Evolutionary conservation across 2,329 filamentous ascomycete genomes (phyloP).

Genomic region (Podosphaera fusca): DNA sequence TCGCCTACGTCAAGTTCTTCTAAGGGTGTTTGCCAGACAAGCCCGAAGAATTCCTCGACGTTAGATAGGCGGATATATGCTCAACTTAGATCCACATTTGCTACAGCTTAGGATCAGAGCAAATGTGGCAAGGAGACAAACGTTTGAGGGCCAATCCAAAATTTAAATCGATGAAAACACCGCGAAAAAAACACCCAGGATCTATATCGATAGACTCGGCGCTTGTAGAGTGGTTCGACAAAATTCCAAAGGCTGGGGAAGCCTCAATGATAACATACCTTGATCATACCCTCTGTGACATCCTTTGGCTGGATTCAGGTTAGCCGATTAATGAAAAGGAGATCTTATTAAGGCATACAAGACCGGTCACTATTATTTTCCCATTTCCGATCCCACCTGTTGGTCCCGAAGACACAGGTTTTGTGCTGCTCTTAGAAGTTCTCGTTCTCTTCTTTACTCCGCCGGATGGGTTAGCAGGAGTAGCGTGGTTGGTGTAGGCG

Average conservation of each 20-base stretch:
- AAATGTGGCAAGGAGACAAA: conserved; percentile 19
- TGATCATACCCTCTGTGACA: conserved; percentile 91
- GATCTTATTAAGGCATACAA: conserved; percentile 38
- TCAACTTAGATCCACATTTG: conserved; percentile 30
- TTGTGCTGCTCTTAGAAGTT: conserved; percentile 33
- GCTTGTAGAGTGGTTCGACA: conserved; percentile 36
- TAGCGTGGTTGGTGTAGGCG: conserved; percentile 20
- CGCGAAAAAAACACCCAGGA: conserved; percentile 6
- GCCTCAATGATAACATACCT: conserved; percentile 98
- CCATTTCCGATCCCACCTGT: conserved; percentile 45
- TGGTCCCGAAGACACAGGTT: conserved; percentile 41
- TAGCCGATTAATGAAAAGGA: neutral
- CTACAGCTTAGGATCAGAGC: conserved; percentile 13
- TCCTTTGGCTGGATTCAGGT: conserved; percentile 50
- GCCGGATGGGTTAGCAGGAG: conserved; percentile 49
- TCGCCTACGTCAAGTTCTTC: conserved; percentile 17
- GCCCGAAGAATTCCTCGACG: conserved; percentile 19
- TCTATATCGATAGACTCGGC: conserved; percentile 11
- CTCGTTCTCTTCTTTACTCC: conserved; percentile 61
- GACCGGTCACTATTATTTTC: conserved; percentile 96
- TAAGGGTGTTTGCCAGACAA: conserved; percentile 30
- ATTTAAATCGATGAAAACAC: conserved; percentile 6
- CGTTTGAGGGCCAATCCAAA: conserved; percentile 10
- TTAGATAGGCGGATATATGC: conserved; percentile 28
- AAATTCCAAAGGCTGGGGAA: conserved; percentile 43